These are phyloP conservation scores for Solanum pimpinellifolium DNA, from an alignment of 257 asterid species.

Conservation along the genomic window DNA sequence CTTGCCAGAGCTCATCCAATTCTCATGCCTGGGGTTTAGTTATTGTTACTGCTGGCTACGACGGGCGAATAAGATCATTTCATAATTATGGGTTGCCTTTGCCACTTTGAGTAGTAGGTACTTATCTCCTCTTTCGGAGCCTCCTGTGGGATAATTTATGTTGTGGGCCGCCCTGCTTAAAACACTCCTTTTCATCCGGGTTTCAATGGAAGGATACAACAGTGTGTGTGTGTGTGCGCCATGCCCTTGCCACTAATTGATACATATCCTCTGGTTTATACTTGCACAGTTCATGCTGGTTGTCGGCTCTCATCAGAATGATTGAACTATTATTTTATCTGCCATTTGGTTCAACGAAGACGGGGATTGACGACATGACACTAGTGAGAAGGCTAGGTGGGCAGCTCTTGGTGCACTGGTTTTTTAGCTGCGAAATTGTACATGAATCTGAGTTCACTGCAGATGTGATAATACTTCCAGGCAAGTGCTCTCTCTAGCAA, in stretches of 20 bases:
- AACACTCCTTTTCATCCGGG: not conserved
- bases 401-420: not conserved
- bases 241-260: not conserved
- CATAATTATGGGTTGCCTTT: constrained; percentile 85
- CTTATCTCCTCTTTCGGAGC: not conserved
- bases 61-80: constrained; percentile 78
- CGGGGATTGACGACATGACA: not conserved
- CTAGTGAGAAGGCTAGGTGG: not conserved
- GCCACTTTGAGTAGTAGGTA: constrained; percentile 24
- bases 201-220: not conserved
- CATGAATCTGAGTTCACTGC: not conserved
- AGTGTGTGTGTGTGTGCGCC: not conserved
- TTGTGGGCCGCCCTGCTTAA: not conserved
- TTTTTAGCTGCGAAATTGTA: not conserved
- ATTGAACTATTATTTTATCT: constrained; percentile 44
- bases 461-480: not conserved
- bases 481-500: not conserved
- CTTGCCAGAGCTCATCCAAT: constrained; percentile 52
- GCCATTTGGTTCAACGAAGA: constrained; percentile 22
- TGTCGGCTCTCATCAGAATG: constrained; percentile 29
- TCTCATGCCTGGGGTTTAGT: constrained; percentile 84
- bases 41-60: constrained; percentile 79
- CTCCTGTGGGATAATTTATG: not conserved
- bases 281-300: not conserved
- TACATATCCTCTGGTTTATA: not conserved